phyloP scores from a whole-genome alignment of 148 eudicot genomes.

The Amaranthus cruentus region DNA sequence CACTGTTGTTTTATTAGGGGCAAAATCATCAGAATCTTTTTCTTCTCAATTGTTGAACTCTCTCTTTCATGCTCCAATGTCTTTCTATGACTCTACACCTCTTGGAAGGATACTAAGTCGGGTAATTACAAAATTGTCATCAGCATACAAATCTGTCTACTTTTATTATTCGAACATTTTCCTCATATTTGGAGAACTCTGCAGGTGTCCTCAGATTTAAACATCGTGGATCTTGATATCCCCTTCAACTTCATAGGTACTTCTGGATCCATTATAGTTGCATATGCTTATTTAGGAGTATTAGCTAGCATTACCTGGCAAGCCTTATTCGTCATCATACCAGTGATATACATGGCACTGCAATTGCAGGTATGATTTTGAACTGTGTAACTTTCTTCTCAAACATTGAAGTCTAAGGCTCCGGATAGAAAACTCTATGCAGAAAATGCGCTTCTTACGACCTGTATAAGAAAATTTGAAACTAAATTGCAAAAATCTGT shows the following conservation, averaged over 20 bases:
- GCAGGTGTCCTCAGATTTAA: slow-evolving; percentile 76
- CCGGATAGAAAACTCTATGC: no score
- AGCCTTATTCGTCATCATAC: slow-evolving; percentile 65
- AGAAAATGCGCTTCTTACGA: no score
- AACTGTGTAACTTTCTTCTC: background rate
- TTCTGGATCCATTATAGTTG: slow-evolving; percentile 45
- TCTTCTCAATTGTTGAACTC: slow-evolving; percentile 59
- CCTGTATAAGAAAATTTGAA: no score
- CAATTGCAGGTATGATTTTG: slow-evolving; percentile 50
- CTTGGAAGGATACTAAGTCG: slow-evolving; percentile 83
- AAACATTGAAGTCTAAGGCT: no score
- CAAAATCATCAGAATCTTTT: slow-evolving; percentile 60
- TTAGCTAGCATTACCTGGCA: slow-evolving; percentile 64
- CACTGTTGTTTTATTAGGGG: slow-evolving; percentile 42
- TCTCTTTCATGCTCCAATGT: slow-evolving; percentile 79
- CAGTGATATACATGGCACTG: slow-evolving; percentile 54
- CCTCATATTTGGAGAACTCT: background rate
- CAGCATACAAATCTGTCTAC: background rate
- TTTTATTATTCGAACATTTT: background rate
- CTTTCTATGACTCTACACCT: slow-evolving; percentile 90
- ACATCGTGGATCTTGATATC: slow-evolving; percentile 74
- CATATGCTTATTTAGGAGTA: slow-evolving; percentile 52
- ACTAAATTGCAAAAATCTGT: no score
- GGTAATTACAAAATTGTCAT: slow-evolving; percentile 31
- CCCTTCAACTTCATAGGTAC: slow-evolving; percentile 50